Evolutionary conservation across 441 rosid genomes (phyloP).

Genomic region (Gossypium trilobum): DNA sequence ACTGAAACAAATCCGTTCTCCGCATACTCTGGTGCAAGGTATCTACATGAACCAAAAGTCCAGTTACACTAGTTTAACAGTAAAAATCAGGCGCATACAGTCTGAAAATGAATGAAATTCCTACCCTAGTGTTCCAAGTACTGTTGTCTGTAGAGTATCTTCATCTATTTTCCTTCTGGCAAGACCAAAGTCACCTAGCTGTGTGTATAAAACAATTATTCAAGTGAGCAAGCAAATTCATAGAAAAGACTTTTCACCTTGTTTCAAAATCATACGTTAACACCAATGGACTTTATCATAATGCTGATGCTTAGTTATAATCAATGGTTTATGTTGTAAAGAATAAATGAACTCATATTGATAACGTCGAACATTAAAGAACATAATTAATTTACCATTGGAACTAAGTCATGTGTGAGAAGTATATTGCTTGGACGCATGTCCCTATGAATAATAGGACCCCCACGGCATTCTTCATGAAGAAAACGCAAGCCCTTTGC

Average conservation of each 20-base stretch:
- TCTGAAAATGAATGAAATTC: not conserved
- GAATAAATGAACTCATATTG: too few species aligned
- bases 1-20: slow-evolving; percentile 48
- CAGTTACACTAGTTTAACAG: too few species aligned
- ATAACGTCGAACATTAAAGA: not conserved
- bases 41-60: slow-evolving; percentile 24
- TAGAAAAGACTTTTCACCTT: not conserved
- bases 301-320: too few species aligned
- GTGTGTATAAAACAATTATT: slow-evolving; percentile 10
- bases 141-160: slow-evolving; percentile 36
- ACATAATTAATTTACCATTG: slow-evolving; percentile 32
- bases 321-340: too few species aligned
- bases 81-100: too few species aligned
- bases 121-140: slow-evolving; percentile 55
- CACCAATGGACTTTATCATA: too few species aligned
- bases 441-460: slow-evolving; percentile 56
- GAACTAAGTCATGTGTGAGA: slow-evolving; percentile 58
- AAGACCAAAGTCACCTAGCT: slow-evolving; percentile 63
- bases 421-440: slow-evolving; percentile 51
- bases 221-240: not conserved
- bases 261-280: too few species aligned
- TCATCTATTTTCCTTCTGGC: slow-evolving; percentile 48
- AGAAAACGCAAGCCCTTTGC: slow-evolving; percentile 55
- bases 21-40: slow-evolving; percentile 56
- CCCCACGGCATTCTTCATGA: slow-evolving; percentile 57